Conservation (phyloP, 805 yeast species). For the Monosporozyma yasuniensis region DNA sequence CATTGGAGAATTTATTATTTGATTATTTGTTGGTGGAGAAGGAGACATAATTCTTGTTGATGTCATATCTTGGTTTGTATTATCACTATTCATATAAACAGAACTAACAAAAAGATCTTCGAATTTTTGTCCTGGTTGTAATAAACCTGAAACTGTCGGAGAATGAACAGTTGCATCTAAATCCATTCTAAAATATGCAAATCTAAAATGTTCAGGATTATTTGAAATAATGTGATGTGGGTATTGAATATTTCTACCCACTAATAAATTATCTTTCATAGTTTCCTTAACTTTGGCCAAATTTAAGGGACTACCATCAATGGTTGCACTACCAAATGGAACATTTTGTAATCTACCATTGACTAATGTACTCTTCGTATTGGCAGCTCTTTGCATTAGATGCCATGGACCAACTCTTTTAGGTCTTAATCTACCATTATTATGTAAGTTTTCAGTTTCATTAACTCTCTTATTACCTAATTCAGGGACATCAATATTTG, state of each 20-base stretch:
- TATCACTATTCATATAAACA: conserved; percentile 22
- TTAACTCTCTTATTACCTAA: conserved; percentile 39
- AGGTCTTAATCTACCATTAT: conserved; percentile 62
- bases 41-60: not conserved
- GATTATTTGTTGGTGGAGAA: conserved; percentile 2
- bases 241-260: conserved; percentile 30
- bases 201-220: conserved; percentile 55
- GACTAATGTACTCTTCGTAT: conserved; percentile 1
- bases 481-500: conserved; percentile 37
- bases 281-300: not conserved
- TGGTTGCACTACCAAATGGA: not conserved
- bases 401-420: conserved; percentile 71
- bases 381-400: conserved; percentile 20
- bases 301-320: not conserved
- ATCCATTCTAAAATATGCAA: conserved; percentile 88
- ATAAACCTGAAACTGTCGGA: conserved; percentile 73
- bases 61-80: not conserved
- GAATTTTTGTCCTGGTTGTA: conserved; percentile 53
- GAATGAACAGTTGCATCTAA: conserved; percentile 84
- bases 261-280: conserved; percentile 23
- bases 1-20: not conserved
- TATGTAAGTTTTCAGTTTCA: conserved; percentile 43
- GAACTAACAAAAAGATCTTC: conserved; percentile 52
- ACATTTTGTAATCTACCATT: not conserved
- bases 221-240: conserved; percentile 39